Evolutionary conservation across 108 stramenopile genomes (phyloP).

Genomic region (Hondaea fermentalgiana): DNA sequence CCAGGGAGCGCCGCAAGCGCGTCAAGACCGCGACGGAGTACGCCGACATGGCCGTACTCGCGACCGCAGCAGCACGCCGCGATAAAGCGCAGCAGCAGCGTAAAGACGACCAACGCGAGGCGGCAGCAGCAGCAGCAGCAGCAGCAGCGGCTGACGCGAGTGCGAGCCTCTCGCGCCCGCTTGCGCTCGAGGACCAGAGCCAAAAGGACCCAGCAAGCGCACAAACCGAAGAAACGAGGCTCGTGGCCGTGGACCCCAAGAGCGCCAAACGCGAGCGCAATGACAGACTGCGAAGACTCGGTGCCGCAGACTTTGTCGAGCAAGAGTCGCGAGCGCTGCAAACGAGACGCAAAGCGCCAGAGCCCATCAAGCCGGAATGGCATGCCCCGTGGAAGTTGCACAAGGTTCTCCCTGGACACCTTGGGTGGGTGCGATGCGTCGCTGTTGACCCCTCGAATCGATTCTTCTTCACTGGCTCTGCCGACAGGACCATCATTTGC

Average conservation of each 20-base stretch:
- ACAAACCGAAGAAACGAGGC: too few relatives aligned
- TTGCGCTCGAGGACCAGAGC: too few relatives aligned
- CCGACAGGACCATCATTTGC: constrained; percentile 92
- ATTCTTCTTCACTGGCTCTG: constrained; percentile 90
- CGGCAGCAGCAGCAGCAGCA: too few relatives aligned
- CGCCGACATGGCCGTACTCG: background rate
- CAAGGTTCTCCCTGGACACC: constrained; percentile 80
- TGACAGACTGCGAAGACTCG: background rate
- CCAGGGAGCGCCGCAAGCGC: background rate
- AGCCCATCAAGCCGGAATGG: constrained; percentile 68
- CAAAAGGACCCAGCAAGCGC: too few relatives aligned
- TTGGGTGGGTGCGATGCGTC: constrained; percentile 95
- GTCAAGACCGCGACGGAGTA: background rate
- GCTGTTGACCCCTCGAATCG: constrained; percentile 92
- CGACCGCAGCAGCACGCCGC: background rate
- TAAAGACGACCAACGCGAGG: too few relatives aligned
- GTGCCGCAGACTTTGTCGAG: background rate
- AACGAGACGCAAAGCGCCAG: background rate
- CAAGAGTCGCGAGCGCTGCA: background rate
- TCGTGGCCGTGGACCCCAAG: background rate
- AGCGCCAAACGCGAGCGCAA: background rate
- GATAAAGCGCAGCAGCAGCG: too few relatives aligned
- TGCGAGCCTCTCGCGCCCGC: too few relatives aligned
- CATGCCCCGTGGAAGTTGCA: constrained; percentile 94
- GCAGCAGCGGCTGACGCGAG: too few relatives aligned